Conservation (phyloP, 106 monocot genomes). For the Alisma plantagoaquatica region DNA sequence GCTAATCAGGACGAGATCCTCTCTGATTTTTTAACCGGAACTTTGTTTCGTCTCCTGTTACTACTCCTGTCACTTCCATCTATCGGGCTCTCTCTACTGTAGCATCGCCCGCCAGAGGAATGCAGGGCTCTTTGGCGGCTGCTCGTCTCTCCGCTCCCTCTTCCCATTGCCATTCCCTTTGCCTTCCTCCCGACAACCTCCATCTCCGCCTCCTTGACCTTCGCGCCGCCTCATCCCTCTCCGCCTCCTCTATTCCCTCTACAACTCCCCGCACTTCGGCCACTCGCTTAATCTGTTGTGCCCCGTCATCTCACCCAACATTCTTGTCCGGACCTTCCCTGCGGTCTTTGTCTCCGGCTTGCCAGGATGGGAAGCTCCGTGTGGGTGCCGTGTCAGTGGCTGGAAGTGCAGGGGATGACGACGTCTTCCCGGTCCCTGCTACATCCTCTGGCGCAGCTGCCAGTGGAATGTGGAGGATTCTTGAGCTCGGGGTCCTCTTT, state of each 20-base stretch:
- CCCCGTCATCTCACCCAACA: too few relatives aligned
- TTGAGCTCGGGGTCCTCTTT: constrained; percentile 47
- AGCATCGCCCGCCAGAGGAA: too few relatives aligned
- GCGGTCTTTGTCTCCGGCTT: background rate
- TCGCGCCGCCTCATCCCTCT: background rate
- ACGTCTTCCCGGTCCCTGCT: too few relatives aligned
- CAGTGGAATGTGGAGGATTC: constrained; percentile 19
- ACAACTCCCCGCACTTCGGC: background rate
- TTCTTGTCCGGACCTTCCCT: too few relatives aligned
- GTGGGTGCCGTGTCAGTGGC: background rate
- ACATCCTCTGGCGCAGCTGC: background rate
- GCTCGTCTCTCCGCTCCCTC: constrained; percentile 10
- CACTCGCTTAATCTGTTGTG: too few relatives aligned
- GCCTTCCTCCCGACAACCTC: background rate
- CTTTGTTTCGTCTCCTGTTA: too few relatives aligned
- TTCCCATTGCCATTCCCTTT: background rate
- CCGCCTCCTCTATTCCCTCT: background rate
- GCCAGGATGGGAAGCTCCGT: background rate
- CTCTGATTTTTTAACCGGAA: too few relatives aligned
- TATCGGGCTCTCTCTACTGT: too few relatives aligned
- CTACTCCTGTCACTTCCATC: too few relatives aligned
- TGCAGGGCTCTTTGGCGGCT: too few relatives aligned
- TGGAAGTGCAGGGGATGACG: constrained; percentile 6
- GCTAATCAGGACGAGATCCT: too few relatives aligned
- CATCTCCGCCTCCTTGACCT: background rate